Percentiles rank a stretch among this genome's conserved stretches.
These are phyloP conservation scores for Globisporangium rhizosaccharum DNA, from an alignment of 352 stramenopile species.

Conservation along the genomic window DNA sequence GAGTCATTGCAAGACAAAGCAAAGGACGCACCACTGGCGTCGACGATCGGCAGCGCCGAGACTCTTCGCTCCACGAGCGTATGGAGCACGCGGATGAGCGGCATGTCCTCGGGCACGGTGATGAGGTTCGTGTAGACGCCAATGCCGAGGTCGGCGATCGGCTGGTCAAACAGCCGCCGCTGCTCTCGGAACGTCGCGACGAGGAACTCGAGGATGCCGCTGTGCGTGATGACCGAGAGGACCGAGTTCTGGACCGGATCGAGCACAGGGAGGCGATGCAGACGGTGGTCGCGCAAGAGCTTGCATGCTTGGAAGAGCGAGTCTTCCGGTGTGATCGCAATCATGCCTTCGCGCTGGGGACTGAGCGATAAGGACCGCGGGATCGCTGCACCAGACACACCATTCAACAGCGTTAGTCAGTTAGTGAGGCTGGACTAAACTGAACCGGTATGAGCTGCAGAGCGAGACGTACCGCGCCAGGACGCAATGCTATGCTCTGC, in stretches of 20 bases:
- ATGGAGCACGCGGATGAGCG: conserved; percentile 91
- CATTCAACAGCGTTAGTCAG: not conserved
- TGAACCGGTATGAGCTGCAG: not conserved
- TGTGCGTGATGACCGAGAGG: conserved; percentile 92
- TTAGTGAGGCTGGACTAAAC: not conserved
- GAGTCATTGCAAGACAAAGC: too few species aligned
- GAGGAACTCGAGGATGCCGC: conserved; percentile 93
- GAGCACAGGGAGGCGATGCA: conserved; percentile 94
- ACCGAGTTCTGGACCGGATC: conserved; percentile 92
- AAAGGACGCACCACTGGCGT: conserved; percentile 58
- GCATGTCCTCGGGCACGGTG: conserved; percentile 90
- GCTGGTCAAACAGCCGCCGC: conserved; percentile 95
- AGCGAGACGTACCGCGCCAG: conserved; percentile 50
- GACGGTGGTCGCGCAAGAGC: conserved; percentile 74
- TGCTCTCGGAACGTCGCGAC: conserved; percentile 96
- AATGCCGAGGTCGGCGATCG: conserved; percentile 94
- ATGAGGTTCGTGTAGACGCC: conserved; percentile 93
- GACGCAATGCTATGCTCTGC: conserved; percentile 84
- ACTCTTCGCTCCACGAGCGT: conserved; percentile 78
- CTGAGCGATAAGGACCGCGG: conserved; percentile 78
- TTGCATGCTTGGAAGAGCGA: conserved; percentile 89
- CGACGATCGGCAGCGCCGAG: conserved; percentile 80
- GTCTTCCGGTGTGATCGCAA: conserved; percentile 83
- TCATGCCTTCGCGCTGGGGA: conserved; percentile 58
- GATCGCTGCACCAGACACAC: conserved; percentile 60